Conservation (phyloP, 352 stramenopile genomes). For the Globisporangium cederbergense region DNA sequence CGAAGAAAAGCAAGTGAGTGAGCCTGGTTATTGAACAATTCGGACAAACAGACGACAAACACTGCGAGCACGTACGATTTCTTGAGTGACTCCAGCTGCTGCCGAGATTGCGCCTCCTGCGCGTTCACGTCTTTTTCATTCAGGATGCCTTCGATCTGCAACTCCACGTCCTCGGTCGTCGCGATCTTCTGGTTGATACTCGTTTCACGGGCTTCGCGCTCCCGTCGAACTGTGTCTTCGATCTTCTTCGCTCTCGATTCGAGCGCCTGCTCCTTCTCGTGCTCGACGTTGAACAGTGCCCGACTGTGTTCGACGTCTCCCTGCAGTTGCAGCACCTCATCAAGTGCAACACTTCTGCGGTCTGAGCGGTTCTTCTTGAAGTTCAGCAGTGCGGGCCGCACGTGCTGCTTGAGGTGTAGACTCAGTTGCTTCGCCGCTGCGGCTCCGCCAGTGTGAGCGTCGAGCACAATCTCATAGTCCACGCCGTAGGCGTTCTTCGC, state of each 20-base stretch:
- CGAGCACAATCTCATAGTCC: constrained; percentile 72
- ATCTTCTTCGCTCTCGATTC: constrained; percentile 48
- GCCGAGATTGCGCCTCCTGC: constrained; percentile 35
- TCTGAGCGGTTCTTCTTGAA: constrained; percentile 69
- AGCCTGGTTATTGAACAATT: background rate
- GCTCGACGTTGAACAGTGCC: constrained; percentile 50
- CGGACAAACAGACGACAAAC: background rate
- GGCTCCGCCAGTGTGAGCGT: constrained; percentile 58
- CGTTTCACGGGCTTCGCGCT: constrained; percentile 44
- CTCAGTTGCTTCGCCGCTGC: constrained; percentile 50
- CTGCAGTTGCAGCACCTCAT: constrained; percentile 54
- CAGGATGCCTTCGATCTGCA: constrained; percentile 62
- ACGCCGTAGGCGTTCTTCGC: constrained; percentile 80
- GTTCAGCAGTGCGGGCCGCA: constrained; percentile 44
- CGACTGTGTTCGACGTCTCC: constrained; percentile 49
- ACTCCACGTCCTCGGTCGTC: constrained; percentile 65
- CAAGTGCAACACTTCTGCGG: constrained; percentile 48
- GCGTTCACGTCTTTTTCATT: constrained; percentile 52
- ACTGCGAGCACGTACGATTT: constrained; percentile 41
- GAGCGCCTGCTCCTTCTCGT: constrained; percentile 45
- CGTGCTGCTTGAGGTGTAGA: constrained; percentile 60
- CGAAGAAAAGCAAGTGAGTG: constrained; percentile 10
- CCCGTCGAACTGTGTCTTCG: constrained; percentile 47
- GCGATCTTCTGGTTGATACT: constrained; percentile 41
- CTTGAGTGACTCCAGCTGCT: constrained; percentile 44